A percentile compares a stretch with the other conserved stretches of the same genome.
These are phyloP conservation scores for Cardiosporidium cionae DNA, from an alignment of 169 alveolate genomes.

Conservation along the genomic window DNA sequence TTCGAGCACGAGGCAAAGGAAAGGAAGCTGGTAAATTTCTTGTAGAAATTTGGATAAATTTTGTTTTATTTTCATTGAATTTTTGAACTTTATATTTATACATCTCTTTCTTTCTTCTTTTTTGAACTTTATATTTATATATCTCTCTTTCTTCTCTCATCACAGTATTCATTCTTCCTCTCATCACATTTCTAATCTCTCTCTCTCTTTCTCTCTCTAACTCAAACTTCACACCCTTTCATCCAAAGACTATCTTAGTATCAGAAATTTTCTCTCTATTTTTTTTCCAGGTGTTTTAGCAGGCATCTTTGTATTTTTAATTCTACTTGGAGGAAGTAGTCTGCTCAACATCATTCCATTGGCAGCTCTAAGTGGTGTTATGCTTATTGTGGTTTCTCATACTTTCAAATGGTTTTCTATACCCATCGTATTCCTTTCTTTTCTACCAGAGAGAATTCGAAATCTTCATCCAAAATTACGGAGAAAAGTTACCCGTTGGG, in stretches of 20 bases:
- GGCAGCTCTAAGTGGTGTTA: constrained; percentile 61
- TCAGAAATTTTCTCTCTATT: neutral
- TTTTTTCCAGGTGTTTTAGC: constrained; percentile 24
- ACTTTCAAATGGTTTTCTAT: constrained; percentile 70
- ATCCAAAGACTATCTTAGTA: neutral
- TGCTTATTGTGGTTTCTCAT: constrained; percentile 60
- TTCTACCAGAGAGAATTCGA: constrained; percentile 54
- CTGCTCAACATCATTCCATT: constrained; percentile 60
- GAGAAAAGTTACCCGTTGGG: constrained; percentile 58
- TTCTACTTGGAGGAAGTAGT: constrained; percentile 56
- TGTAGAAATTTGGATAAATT: neutral
- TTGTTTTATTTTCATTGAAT: neutral
- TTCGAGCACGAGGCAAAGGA: constrained; percentile 59
- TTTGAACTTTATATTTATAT: neutral
- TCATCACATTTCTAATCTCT: neutral
- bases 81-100: neutral
- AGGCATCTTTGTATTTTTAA: constrained; percentile 44
- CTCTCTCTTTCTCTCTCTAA: neutral
- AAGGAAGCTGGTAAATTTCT: constrained; percentile 47
- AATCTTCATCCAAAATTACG: constrained; percentile 54
- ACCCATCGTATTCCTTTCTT: constrained; percentile 59
- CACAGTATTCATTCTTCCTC: neutral
- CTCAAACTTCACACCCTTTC: neutral
- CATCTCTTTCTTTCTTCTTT: neutral
- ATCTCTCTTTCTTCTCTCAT: neutral